Base-by-base conservation (phyloP, 176 grass and related monocot genomes). In the Zoysia japonica region DNA sequence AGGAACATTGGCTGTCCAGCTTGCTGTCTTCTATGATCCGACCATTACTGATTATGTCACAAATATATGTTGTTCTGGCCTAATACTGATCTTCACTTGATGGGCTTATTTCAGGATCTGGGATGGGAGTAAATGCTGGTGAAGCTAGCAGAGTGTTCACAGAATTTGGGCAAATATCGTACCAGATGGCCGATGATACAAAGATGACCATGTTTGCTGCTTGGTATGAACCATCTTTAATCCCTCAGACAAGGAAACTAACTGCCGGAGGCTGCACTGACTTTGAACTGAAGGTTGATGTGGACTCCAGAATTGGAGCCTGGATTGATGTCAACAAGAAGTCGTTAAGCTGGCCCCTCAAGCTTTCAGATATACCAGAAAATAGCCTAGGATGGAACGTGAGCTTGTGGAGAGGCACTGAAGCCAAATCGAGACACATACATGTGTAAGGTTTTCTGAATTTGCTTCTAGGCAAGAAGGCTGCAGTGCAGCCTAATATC, bases 251-350 rank as follows among this genome's bases (percentile, higher is more conserved):
- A 47, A 88, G 83, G 66, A 82, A 89, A 78, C 77, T 64, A 15
- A 73, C 60, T 49, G 49, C 81, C 15, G 86, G 83, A 80, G 95
- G 95, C 72, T 92, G 86, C 38, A 3, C 92, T 62, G 78, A 76
- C 4, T 6, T 97, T 2, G 74, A 85, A 28, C 68, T 97, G 78
- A 89, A 90, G 56, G 55, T 94, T 3, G 89, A 94, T 70, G 91
- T 94, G 93, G 90, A 91, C 74, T 85, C 89, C 4, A 97, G 87
- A 78, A 45, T 92, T 8, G 91, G 91, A 39, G 80, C 85, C 12
- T 97, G 94, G 94, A 50, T 97, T 14, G 87, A 97, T 72, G 50
- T 85, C 47, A 72, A 90, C 62, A 86, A 90, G 50, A 87, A 85
- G 70, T 75, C 67, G 11, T 43, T 83, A 40, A 94, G 83, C 39